A percentile compares a stretch with the other conserved stretches of the same genome.
These are phyloP conservation scores for Galeopsis tetrahit DNA, from an alignment of 257 asterid species.

Conservation along the genomic window DNA sequence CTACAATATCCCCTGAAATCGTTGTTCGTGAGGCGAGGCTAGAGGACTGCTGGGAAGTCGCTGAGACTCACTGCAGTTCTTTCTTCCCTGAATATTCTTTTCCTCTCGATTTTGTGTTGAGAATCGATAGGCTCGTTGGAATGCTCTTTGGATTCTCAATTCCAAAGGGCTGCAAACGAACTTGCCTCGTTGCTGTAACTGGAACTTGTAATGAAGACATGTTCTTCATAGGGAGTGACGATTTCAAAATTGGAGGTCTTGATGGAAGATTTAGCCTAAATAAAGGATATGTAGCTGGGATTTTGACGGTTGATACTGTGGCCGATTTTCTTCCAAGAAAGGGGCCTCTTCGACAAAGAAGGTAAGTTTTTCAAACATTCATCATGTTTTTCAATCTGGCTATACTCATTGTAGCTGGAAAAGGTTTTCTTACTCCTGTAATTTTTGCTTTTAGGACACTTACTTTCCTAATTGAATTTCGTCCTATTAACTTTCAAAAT, in stretches of 20 bases:
- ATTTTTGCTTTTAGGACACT: too few relatives aligned
- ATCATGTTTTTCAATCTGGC: too few relatives aligned
- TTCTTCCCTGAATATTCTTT: constrained; percentile 91
- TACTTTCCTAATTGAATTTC: too few relatives aligned
- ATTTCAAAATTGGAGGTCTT: constrained; percentile 63
- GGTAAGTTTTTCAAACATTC: constrained; percentile 44
- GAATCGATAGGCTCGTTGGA: constrained; percentile 81
- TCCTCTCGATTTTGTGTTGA: constrained; percentile 79
- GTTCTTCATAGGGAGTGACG: constrained; percentile 59
- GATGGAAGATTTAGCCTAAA: constrained; percentile 69
- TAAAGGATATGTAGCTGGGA: constrained; percentile 84
- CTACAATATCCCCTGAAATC: constrained; percentile 71
- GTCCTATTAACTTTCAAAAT: too few relatives aligned
- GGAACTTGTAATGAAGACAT: constrained; percentile 58
- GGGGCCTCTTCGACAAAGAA: constrained; percentile 81
- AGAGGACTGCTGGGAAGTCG: constrained; percentile 99
- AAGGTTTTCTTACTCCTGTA: too few relatives aligned
- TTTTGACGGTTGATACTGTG: constrained; percentile 85
- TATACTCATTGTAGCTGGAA: too few relatives aligned
- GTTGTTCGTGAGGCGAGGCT: constrained; percentile 87
- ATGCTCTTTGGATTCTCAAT: constrained; percentile 90
- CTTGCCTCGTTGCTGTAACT: constrained; percentile 83
- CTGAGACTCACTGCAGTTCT: constrained; percentile 92
- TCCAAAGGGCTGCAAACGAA: constrained; percentile 85
- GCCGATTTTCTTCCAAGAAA: constrained; percentile 95